Conservation (phyloP, 495 filamentous ascomycete genomes). For the Amorphotheca resinae region DNA sequence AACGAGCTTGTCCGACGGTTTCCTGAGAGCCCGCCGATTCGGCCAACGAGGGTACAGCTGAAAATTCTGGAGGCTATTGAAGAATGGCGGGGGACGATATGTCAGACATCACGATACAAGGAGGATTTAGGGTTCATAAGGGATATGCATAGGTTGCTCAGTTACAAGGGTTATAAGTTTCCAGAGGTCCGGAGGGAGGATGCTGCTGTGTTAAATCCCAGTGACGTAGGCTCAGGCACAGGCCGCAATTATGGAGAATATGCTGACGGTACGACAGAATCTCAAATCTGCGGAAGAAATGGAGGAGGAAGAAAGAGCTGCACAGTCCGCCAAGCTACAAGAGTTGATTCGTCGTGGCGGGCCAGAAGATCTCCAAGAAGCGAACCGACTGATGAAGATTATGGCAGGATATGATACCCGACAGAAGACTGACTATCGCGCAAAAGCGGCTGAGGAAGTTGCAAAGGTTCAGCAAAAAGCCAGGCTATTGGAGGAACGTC, state of each 20-base stretch:
- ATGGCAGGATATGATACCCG: constrained; percentile 96
- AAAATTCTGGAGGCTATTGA: constrained; percentile 94
- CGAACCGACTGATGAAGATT: constrained; percentile 94
- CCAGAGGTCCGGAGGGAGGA: constrained; percentile 86
- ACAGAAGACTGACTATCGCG: constrained; percentile 92
- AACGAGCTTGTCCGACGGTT: constrained; percentile 97
- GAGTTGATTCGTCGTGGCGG: constrained; percentile 88
- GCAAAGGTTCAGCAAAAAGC: constrained; percentile 89
- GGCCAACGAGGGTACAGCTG: constrained; percentile 74
- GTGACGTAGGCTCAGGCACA: constrained; percentile 55
- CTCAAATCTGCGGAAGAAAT: constrained; percentile 96
- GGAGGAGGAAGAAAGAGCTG: constrained; percentile 91
- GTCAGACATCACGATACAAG: constrained; percentile 92
- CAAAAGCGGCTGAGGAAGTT: constrained; percentile 93
- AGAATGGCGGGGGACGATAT: constrained; percentile 97
- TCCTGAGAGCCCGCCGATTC: constrained; percentile 81
- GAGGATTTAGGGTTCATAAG: constrained; percentile 92
- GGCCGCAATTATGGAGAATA: not conserved
- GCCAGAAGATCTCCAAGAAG: constrained; percentile 88
- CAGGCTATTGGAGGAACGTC: constrained; percentile 79
- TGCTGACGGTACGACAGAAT: constrained; percentile 46
- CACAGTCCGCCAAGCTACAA: constrained; percentile 92
- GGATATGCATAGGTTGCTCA: constrained; percentile 93
- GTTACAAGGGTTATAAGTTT: constrained; percentile 94
- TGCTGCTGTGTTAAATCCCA: constrained; percentile 93